These are phyloP conservation scores for Podaxis rugospora DNA, from an alignment of 768 basidiomycete species.

Conservation along the genomic window DNA sequence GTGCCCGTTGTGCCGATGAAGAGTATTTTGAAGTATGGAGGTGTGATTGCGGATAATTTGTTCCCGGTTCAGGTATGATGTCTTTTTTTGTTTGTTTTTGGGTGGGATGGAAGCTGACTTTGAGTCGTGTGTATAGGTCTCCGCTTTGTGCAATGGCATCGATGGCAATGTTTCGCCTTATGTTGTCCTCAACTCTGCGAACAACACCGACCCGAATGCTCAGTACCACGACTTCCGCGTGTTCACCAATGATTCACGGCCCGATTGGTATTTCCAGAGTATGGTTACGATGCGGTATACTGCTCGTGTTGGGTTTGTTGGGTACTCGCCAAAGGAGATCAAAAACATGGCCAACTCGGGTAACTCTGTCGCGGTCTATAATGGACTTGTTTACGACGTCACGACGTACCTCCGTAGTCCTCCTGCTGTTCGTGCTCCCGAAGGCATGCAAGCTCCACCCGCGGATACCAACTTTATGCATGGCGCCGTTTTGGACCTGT, in stretches of 20 bases:
- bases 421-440: constrained; percentile 49
- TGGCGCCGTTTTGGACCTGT: constrained; percentile 61
- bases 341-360: constrained; percentile 61
- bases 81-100: background rate
- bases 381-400: constrained; percentile 83
- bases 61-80: constrained; percentile 88
- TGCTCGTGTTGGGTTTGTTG: constrained; percentile 84
- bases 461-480: constrained; percentile 68
- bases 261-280: constrained; percentile 96
- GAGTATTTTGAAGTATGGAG: constrained; percentile 80
- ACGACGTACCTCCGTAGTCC: constrained; percentile 73
- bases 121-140: constrained; percentile 49
- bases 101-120: background rate
- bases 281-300: constrained; percentile 94
- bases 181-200: constrained; percentile 71
- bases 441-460: constrained; percentile 39
- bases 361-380: constrained; percentile 78
- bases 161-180: constrained; percentile 80
- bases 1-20: constrained; percentile 75
- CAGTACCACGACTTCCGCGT: constrained; percentile 96
- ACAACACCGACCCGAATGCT: constrained; percentile 70
- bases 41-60: constrained; percentile 62
- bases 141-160: constrained; percentile 87
- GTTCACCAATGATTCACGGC: constrained; percentile 81
- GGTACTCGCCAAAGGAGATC: constrained; percentile 75